Evolutionary conservation across 306 rosid genomes (phyloP), one percentile per base, ranked within the genome.

Genomic region (Prosopis cineraria): DNA sequence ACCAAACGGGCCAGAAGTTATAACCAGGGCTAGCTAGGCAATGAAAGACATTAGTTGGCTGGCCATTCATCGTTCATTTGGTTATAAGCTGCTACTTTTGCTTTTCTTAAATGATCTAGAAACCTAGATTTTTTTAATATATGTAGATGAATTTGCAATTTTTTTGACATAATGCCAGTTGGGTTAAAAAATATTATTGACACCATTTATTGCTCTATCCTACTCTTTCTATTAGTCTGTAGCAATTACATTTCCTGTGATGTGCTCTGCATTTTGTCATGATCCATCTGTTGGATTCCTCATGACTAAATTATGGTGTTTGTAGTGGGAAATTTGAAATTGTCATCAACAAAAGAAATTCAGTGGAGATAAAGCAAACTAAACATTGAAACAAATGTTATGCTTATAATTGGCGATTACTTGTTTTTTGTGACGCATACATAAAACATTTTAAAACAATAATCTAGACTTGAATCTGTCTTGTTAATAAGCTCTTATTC

Each of bases 91-190:
- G 11, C 27, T 73, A 55, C 39, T 50, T 39, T 69, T 30, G 71
- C 66, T 73, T 68, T 44, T 25, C 34, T 55, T 53, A 0, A 0
- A 56, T 47, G 56, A 74, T 75, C 37, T 17, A 0, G 22, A 43
- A 3, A 41, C 48, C 37, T n/a, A 29, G 30, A 50, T 47, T 39
- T 44, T 31, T 52, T 41, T n/a, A 30, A 19, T 74, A 74, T 92
- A 88, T 89, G 75, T 90, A 56, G 93, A 92, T 86, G 98, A 90
- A 86, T 92, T 92, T 71, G 98, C 97, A 40, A 92, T 81, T 87
- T 88, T 68, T 76, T 89, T 77, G n/a, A 85, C 90, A 55, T 10
- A 24, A 55, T 24, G 4, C 30, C 33, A 3, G 63, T 24, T 55
- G 63, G 31, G 5, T 11, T 13, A 45, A 10, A 24, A 48, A 24